Conservation (phyloP, 2,329 filamentous ascomycete species). For the Talaromyces sp. region DNA sequence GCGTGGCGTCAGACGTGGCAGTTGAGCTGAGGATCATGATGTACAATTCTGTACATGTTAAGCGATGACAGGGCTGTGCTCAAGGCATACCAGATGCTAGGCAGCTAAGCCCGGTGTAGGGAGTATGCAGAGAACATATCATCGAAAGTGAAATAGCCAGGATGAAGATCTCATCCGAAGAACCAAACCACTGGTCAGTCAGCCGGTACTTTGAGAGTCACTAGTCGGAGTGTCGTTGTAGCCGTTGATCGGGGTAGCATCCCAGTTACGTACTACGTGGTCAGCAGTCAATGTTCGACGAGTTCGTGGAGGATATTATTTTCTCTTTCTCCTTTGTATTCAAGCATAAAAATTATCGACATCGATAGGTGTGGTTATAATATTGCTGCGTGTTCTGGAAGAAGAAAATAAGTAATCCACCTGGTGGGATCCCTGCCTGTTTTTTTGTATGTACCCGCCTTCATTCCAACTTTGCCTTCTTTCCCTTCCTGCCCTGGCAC, state of each 20-base stretch:
- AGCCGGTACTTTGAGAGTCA: neutral
- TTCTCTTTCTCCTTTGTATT: neutral
- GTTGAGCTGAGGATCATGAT: neutral
- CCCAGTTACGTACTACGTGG: neutral
- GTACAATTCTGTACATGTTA: neutral
- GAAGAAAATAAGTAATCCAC: constrained; percentile 4
- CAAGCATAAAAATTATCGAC: neutral
- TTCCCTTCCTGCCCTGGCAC: neutral
- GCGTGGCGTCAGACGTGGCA: constrained; percentile 10
- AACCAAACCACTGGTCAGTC: neutral
- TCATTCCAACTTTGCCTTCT: constrained; percentile 16
- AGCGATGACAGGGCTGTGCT: constrained; percentile 7
- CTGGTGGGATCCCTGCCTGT: constrained; percentile 1
- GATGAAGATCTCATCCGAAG: neutral
- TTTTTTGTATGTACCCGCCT: constrained; percentile 15
- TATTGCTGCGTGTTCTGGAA: neutral
- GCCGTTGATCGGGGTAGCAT: neutral
- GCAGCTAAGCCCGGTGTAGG: neutral
- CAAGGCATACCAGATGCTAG: neutral
- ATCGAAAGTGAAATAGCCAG: neutral
- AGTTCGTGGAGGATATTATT: neutral
- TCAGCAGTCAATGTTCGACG: neutral
- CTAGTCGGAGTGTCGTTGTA: constrained; percentile 1
- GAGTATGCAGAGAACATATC: constrained; percentile 4
- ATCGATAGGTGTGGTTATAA: neutral